phyloP scores from a whole-genome alignment of 2,329 filamentous ascomycete genomes.

The Fusarium marasasianum region DNA sequence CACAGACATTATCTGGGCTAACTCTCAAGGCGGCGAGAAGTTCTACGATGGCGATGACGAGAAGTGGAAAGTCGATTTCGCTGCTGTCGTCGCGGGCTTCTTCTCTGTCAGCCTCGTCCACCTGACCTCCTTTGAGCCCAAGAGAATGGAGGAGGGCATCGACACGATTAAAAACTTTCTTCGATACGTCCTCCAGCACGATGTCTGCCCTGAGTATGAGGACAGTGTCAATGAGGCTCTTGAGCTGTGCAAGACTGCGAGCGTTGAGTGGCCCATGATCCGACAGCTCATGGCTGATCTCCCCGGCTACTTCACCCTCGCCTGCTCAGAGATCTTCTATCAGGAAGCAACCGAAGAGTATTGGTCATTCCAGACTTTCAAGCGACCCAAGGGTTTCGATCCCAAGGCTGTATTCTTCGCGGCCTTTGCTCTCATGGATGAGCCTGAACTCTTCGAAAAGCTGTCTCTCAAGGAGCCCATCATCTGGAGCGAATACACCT shows the following conservation, averaged over 20 bases:
- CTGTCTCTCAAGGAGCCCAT: conserved; percentile 35
- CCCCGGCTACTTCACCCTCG: conserved; percentile 84
- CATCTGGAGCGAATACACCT: conserved; percentile 58
- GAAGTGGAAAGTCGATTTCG: conserved; percentile 84
- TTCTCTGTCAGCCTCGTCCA: conserved; percentile 70
- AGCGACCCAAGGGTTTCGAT: conserved; percentile 52
- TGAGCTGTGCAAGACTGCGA: conserved; percentile 71
- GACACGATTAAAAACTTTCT: conserved; percentile 85
- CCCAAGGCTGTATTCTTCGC: conserved; percentile 56
- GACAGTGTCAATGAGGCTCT: conserved; percentile 74
- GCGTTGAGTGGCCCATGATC: conserved; percentile 71
- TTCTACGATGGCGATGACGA: conserved; percentile 63
- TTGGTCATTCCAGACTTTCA: conserved; percentile 43
- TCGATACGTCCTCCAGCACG: conserved; percentile 84
- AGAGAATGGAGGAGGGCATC: conserved; percentile 65
- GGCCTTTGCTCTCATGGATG: conserved; percentile 53
- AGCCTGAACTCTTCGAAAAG: conserved; percentile 46
- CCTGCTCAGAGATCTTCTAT: conserved; percentile 74
- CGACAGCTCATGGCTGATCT: conserved; percentile 61
- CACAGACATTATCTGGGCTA: conserved; percentile 65
- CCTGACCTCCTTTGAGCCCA: conserved; percentile 64
- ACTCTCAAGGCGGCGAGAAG: conserved; percentile 51
- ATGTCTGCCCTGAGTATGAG: conserved; percentile 84
- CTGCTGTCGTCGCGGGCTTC: conserved; percentile 79
- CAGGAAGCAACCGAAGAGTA: conserved; percentile 35